Percentiles rank a stretch among this genome's conserved stretches.
Conservation (phyloP, 164 flowering plant species). For the Macadamia tetraphylla region DNA sequence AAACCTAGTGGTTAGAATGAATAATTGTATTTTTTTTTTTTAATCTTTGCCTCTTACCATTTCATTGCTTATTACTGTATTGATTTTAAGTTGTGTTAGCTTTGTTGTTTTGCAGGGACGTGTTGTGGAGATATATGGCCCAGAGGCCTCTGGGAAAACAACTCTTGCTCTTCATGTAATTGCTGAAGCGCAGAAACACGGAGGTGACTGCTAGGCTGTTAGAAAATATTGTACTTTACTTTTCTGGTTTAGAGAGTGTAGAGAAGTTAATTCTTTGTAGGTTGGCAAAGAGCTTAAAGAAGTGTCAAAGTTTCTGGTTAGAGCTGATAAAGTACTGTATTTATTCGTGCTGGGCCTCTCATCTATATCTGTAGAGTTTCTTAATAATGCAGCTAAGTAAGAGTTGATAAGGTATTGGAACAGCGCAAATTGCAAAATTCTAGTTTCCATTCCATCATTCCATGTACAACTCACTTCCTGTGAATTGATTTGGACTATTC, state of each 20-base stretch:
- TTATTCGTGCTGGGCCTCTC: too few species aligned
- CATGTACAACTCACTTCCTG: too few species aligned
- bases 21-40: neutral
- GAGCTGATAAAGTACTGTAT: too few species aligned
- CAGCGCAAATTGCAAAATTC: too few species aligned
- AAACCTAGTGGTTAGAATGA: neutral
- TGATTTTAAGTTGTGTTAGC: neutral
- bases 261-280: too few species aligned
- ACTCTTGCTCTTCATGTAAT: constrained; percentile 95
- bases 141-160: constrained; percentile 98
- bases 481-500: too few species aligned
- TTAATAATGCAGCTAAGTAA: too few species aligned
- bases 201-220: constrained; percentile 48
- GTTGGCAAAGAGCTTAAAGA: neutral
- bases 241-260: neutral
- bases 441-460: too few species aligned
- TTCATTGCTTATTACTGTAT: neutral
- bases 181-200: constrained; percentile 88
- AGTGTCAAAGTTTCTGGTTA: too few species aligned
- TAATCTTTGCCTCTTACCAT: neutral
- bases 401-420: too few species aligned
- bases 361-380: too few species aligned
- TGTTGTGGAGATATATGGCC: constrained; percentile 93
- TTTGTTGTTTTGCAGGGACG: constrained; percentile 58
- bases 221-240: neutral